Evolutionary conservation across 1,284 basidiomycete genomes (phyloP), one percentile per base, ranked within the genome.

Genomic region (Polyporus tsugae): DNA sequence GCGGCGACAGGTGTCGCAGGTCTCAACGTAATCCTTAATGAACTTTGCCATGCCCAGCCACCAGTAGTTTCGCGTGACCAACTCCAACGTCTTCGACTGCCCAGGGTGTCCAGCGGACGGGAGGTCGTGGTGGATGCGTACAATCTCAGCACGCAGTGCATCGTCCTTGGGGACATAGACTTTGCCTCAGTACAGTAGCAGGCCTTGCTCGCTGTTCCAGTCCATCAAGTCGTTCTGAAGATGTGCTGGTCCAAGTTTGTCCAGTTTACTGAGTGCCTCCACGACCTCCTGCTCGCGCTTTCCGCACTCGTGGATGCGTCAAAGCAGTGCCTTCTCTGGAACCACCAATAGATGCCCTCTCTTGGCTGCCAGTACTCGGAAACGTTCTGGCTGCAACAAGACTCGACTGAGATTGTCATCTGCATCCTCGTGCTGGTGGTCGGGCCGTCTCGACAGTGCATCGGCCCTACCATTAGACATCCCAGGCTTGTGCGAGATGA

Each of bases 1-100:
- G 1, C 70, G 36, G 63, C 82, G 80, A 65, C 86, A 87, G 0
- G 63, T 72, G 0, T 77, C 69, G 67, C 86, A 87, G 0, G 77
- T 77, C 1, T 74, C 61, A 0, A 84, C 75, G 67, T 87, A 88
- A 0, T 70, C 60, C 0, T 49, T 58, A 0, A 82, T 70, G 52
- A 52, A 25, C n/a, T 68, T 75, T 0, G 67, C 86, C 87, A 0
- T 68, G 55, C 0, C 46, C 55, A 0, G 52, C 36, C 52, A 63
- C 52, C 52, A 57, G 41, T 63, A 63, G n/a, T 52, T 63, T 19
- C 46, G 46, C 2, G 9, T 33, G 33, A 63, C 44, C 19, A 63
- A 39, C 49, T 63, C 46, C 6, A 52, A 4, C 33, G 17, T 63
- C 61, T 63, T 63, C 13, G 6, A 35, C 29, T 39, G 44, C 10